phyloP scores from a whole-genome alignment of 1,284 basidiomycete genomes.

The Sutorius eximius region DNA sequence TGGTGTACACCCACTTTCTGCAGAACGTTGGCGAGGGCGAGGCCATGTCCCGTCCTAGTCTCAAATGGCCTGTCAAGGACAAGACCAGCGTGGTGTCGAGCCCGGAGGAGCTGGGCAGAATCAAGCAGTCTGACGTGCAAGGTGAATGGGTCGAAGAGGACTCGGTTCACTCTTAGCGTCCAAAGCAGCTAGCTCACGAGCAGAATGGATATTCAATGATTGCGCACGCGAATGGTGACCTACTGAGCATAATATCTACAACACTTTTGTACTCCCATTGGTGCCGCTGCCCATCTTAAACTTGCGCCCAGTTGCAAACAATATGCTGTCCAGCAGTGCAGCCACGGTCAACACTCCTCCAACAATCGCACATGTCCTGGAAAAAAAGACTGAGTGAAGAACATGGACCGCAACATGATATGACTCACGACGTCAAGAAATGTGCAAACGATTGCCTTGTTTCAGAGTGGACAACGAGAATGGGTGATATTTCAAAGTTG shows the following conservation, averaged over 20 bases:
- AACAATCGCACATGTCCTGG: slow-evolving; percentile 93
- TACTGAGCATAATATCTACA: slow-evolving; percentile 37
- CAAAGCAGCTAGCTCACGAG: background rate
- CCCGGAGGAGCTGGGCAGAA: slow-evolving; percentile 6
- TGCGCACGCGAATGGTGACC: slow-evolving; percentile 4
- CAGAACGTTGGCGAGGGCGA: too few relatives aligned
- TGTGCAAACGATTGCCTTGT: slow-evolving; percentile 93
- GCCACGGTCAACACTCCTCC: slow-evolving; percentile 97
- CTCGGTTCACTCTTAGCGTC: slow-evolving; percentile 16
- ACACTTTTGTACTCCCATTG: slow-evolving; percentile 47
- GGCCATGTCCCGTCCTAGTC: background rate
- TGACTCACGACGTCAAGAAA: slow-evolving; percentile 89
- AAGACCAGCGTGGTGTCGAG: background rate
- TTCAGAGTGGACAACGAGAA: slow-evolving; percentile 90
- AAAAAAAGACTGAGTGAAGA: slow-evolving; percentile 1
- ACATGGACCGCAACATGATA: background rate
- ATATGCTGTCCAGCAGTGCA: slow-evolving; percentile 84
- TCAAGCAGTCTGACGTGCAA: slow-evolving; percentile 2
- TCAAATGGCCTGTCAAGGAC: background rate
- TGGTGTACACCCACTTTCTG: background rate
- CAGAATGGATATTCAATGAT: slow-evolving; percentile 16
- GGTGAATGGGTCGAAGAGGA: slow-evolving; percentile 4
- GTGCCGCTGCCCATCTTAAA: slow-evolving; percentile 57
- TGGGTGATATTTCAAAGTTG: slow-evolving; percentile 98
- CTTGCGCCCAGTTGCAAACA: slow-evolving; percentile 74